Evolutionary conservation across 441 rosid species (phyloP).

Genomic region (Raphanus hybrid): DNA sequence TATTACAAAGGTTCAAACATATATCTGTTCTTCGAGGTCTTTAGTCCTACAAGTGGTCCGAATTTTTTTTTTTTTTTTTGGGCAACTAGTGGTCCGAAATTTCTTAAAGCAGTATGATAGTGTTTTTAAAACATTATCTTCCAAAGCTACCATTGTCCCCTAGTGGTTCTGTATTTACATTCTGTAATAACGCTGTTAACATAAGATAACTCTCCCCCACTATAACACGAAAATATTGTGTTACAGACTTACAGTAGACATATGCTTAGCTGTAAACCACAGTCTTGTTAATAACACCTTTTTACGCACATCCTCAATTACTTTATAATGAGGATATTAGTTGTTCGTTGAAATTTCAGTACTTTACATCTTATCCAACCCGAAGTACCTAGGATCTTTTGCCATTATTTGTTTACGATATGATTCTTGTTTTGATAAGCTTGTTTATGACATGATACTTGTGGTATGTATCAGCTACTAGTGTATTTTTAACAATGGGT

Average conservation of each 20-base stretch:
- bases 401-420: constrained; percentile 14
- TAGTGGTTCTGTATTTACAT: constrained; percentile 25
- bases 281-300: constrained; percentile 4
- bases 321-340: background rate
- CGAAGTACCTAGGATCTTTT: constrained; percentile 11
- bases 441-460: background rate
- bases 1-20: too few relatives aligned
- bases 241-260: too few relatives aligned
- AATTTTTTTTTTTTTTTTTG: background rate
- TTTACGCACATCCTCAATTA: constrained; percentile 7
- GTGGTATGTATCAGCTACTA: too few relatives aligned
- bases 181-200: background rate
- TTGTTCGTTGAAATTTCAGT: background rate
- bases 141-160: constrained; percentile 23
- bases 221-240: too few relatives aligned
- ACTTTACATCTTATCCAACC: constrained; percentile 15
- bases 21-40: too few relatives aligned
- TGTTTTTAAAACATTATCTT: constrained; percentile 27
- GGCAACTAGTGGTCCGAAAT: background rate
- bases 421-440: background rate
- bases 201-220: too few relatives aligned
- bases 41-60: too few relatives aligned
- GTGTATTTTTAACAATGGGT: too few relatives aligned
- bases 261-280: background rate
- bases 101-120: constrained; percentile 32